phyloP scores from a whole-genome alignment of 2,329 filamentous ascomycete genomes.

The Paramyrothecium sp. region DNA sequence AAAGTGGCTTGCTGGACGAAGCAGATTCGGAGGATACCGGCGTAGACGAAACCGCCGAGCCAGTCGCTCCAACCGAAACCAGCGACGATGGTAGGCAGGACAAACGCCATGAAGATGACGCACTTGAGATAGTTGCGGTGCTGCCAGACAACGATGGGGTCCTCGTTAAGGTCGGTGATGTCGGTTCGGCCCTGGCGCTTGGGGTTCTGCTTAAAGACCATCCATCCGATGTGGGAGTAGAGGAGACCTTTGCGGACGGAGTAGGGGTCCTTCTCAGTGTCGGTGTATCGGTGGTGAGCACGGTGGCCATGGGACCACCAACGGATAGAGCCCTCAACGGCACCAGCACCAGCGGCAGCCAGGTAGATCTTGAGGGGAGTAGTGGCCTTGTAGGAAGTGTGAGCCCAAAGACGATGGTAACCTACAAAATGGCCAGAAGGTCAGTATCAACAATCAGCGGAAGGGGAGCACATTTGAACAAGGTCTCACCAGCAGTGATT shows the following conservation, averaged over 20 bases:
- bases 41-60: slow-evolving; percentile 75
- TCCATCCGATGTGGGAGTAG: too few species aligned
- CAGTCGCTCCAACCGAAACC: slow-evolving; percentile 81
- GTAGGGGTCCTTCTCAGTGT: slow-evolving; percentile 90
- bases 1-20: too few species aligned
- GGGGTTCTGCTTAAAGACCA: too few species aligned
- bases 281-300: slow-evolving; percentile 87
- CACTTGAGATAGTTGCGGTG: slow-evolving; percentile 83
- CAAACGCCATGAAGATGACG: slow-evolving; percentile 72
- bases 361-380: slow-evolving; percentile 78
- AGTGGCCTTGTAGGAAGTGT: slow-evolving; percentile 77
- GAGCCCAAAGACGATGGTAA: slow-evolving; percentile 76
- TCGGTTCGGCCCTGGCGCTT: too few species aligned
- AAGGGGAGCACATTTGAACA: neutral
- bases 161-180: too few species aligned
- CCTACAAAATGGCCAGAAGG: slow-evolving; percentile 12
- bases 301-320: slow-evolving; percentile 90
- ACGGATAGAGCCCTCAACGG: slow-evolving; percentile 80
- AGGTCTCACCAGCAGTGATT: slow-evolving; percentile 65
- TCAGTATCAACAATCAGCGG: slow-evolving; percentile 3
- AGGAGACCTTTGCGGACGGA: slow-evolving; percentile 84
- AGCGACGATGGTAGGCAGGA: slow-evolving; percentile 73
- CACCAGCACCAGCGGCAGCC: slow-evolving; percentile 76
- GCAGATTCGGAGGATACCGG: too few species aligned
- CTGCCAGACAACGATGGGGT: slow-evolving; percentile 80